These are phyloP conservation scores for Mortierella alpina DNA, from an alignment of 192 early-diverging fungal genomes.

Conservation along the genomic window DNA sequence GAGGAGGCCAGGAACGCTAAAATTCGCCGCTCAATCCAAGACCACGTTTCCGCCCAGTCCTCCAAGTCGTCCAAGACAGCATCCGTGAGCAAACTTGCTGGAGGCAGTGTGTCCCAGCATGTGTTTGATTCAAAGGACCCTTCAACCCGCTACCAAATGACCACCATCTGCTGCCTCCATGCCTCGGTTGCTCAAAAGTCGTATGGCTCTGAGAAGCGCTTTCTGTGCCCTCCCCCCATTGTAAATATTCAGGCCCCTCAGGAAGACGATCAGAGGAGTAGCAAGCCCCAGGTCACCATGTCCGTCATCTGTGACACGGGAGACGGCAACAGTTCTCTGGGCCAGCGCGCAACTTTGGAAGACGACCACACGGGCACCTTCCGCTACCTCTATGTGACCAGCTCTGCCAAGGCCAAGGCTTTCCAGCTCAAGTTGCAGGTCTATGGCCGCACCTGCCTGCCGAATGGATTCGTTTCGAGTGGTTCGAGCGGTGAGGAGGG, in stretches of 20 bases:
- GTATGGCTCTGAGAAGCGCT: constrained; percentile 93
- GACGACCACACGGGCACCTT: constrained; percentile 71
- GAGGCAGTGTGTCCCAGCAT: constrained; percentile 14
- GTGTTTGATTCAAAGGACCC: constrained; percentile 32
- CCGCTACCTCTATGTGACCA: constrained; percentile 82
- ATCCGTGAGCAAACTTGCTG: background rate
- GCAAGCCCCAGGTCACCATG: constrained; percentile 69
- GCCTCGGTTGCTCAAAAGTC: constrained; percentile 92
- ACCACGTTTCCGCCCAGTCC: constrained; percentile 47
- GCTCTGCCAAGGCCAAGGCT: constrained; percentile 83
- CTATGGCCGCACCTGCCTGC: constrained; percentile 57
- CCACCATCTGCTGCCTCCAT: constrained; percentile 86
- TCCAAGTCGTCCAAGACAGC: constrained; percentile 10
- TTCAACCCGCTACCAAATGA: constrained; percentile 56
- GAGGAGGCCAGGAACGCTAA: constrained; percentile 57
- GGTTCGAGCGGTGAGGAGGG: constrained; percentile 14
- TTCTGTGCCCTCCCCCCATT: constrained; percentile 81
- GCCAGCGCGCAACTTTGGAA: constrained; percentile 62
- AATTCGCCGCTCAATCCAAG: constrained; percentile 58
- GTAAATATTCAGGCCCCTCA: constrained; percentile 66
- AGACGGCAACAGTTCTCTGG: constrained; percentile 52
- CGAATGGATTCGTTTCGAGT: constrained; percentile 31
- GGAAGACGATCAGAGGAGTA: constrained; percentile 47
- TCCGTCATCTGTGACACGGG: constrained; percentile 68
- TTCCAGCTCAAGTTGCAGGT: constrained; percentile 78